Evolutionary conservation across 2,329 filamentous ascomycete genomes (phyloP).

Genomic region (Laburnicola sp.): DNA sequence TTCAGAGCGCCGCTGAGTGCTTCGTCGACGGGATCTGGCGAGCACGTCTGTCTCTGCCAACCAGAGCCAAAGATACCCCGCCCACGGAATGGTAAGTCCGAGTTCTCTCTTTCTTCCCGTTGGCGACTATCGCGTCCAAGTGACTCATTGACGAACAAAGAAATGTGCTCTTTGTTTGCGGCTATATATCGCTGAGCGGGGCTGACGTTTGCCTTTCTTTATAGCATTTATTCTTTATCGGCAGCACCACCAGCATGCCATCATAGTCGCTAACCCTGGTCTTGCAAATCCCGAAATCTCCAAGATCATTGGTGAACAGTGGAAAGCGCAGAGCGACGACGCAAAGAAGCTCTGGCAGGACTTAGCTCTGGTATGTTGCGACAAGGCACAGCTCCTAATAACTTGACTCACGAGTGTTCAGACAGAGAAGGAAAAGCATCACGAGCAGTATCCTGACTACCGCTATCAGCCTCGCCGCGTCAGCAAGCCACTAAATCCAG

Average conservation of each 20-base stretch:
- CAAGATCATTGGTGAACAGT: constrained; percentile 94
- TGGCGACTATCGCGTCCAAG: constrained; percentile 7
- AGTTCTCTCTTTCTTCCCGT: constrained; percentile 26
- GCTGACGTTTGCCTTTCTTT: constrained; percentile 31
- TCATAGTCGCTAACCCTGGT: constrained; percentile 81
- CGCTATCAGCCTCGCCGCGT: constrained; percentile 79
- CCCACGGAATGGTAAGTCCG: constrained; percentile 68
- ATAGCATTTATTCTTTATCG: constrained; percentile 97
- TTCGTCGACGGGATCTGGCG: constrained; percentile 34
- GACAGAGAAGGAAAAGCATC: constrained; percentile 89
- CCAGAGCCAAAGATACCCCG: constrained; percentile 72
- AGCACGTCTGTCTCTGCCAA: constrained; percentile 68
- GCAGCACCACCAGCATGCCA: constrained; percentile 83
- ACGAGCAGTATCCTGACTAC: constrained; percentile 89
- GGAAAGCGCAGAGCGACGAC: constrained; percentile 74
- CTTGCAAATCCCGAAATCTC: constrained; percentile 95
- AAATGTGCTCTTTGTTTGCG: constrained; percentile 33
- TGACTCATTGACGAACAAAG: constrained; percentile 32
- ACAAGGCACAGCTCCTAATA: background rate
- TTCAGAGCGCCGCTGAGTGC: constrained; percentile 28
- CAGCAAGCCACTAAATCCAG: constrained; percentile 39
- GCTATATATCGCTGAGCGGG: constrained; percentile 18
- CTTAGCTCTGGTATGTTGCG: constrained; percentile 72
- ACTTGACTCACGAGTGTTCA: constrained; percentile 38
- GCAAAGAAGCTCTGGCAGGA: constrained; percentile 85